Evolutionary conservation across 352 stramenopile species (phyloP).

Genomic region (Phytopythium oedochilum): DNA sequence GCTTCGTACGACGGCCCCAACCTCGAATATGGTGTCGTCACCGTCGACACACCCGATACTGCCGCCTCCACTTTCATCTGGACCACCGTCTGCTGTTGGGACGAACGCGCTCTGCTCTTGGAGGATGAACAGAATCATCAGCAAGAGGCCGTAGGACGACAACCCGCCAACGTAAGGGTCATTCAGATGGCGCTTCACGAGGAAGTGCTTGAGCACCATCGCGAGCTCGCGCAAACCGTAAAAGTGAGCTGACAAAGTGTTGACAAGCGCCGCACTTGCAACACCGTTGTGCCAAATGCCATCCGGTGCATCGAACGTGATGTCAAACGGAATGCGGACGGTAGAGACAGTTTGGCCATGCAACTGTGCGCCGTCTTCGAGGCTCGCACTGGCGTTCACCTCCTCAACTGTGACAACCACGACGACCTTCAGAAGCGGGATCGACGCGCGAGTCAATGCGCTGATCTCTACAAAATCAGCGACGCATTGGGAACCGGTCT

Average conservation of each 20-base stretch:
- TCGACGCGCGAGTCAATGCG: conserved; percentile 60
- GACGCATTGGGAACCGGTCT: not conserved
- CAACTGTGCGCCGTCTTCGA: not conserved
- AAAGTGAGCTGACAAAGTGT: conserved; percentile 56
- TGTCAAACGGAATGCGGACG: conserved; percentile 68
- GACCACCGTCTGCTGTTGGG: conserved; percentile 14
- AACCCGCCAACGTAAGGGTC: conserved; percentile 89
- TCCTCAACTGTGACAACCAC: conserved; percentile 24
- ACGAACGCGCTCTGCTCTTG: conserved; percentile 56
- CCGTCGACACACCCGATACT: not conserved
- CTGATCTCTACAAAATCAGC: conserved; percentile 50
- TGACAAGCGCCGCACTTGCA: conserved; percentile 67
- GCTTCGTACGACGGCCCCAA: not conserved
- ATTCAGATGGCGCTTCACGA: conserved; percentile 83
- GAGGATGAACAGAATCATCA: conserved; percentile 75
- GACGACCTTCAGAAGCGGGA: conserved; percentile 77
- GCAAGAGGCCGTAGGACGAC: conserved; percentile 83
- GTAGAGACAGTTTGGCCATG: not conserved
- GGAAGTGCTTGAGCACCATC: conserved; percentile 88
- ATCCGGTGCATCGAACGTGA: conserved; percentile 75
- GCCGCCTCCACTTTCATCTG: not conserved
- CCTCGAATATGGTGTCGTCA: not conserved
- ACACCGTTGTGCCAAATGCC: conserved; percentile 63
- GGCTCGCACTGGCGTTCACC: not conserved
- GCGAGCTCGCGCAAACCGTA: conserved; percentile 80